A percentile compares a stretch with the other conserved stretches of the same genome.
phyloP scores from a whole-genome alignment of 2,329 filamentous ascomycete genomes.

The Monascus ruber region DNA sequence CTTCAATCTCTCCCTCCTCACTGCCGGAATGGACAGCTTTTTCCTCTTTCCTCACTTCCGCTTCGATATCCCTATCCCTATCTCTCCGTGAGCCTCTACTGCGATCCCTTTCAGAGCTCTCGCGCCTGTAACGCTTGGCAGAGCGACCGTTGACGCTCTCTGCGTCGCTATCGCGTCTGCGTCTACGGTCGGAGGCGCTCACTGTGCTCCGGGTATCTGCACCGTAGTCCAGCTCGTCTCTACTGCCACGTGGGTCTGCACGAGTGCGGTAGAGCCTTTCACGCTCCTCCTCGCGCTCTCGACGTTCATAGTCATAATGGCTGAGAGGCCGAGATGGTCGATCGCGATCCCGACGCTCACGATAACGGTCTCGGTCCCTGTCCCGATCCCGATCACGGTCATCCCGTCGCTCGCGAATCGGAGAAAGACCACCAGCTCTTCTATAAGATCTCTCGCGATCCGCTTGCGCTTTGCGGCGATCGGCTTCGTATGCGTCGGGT shows the following conservation, averaged over 20 bases:
- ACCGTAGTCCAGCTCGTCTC: constrained; percentile 86
- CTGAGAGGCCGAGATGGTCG: constrained; percentile 19
- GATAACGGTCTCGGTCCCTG: constrained; percentile 29
- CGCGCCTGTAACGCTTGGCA: constrained; percentile 45
- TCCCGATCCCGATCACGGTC: constrained; percentile 27
- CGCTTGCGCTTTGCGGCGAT: constrained; percentile 83
- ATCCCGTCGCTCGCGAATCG: constrained; percentile 28
- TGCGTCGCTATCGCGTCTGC: constrained; percentile 67
- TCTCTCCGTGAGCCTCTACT: constrained; percentile 39
- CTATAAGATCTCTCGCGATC: constrained; percentile 90
- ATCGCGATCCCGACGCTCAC: constrained; percentile 26
- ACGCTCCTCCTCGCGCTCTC: constrained; percentile 79
- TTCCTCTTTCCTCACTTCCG: constrained; percentile 30
- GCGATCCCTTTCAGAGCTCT: constrained; percentile 27
- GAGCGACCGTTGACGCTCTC: constrained; percentile 49
- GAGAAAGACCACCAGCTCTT: constrained; percentile 57
- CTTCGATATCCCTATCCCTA: constrained; percentile 43
- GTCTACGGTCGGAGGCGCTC: constrained; percentile 56
- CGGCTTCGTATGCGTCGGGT: constrained; percentile 85
- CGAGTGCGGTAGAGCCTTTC: constrained; percentile 75
- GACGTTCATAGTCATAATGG: constrained; percentile 69
- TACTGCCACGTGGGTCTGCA: constrained; percentile 66
- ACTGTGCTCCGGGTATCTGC: constrained; percentile 50
- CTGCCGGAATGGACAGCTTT: constrained; percentile 65
- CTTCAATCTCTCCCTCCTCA: constrained; percentile 96